Evolutionary conservation across 306 rosid genomes (phyloP), one percentile per base, ranked within the genome.

Genomic region (Rosa rugosa): DNA sequence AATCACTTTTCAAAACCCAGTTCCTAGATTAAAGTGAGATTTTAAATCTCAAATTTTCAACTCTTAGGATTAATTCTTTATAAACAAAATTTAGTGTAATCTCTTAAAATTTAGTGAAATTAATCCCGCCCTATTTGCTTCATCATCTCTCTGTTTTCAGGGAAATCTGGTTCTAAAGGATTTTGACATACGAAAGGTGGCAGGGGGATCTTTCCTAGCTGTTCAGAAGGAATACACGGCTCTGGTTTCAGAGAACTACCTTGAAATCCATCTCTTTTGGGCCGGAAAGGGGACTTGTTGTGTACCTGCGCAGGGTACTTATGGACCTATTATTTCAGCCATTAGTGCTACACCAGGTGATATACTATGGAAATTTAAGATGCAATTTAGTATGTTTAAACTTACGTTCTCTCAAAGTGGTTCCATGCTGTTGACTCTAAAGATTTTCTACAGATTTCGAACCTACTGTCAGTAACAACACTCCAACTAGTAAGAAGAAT

Each of bases 261-360:
- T 93, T 22, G 98, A 91, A 80, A 80, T 93, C 72, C 98, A 93
- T 86, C 91, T 93, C 45, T 86, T 91, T 78, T 91, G 97, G 98
- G 97, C 95, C 22, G 98, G 98, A 54, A 93, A 93, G 79, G 98
- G 98, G 50, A 91, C 94, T 63, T 91, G 97, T 54, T 91, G 97
- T 77, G 79, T 90, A 60, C 97, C 95, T 62, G 7, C 0, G 11
- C 90, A 75, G 72, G 94, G 91, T 74, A 81, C 89, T 51, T 91
- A 87, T 79, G 98, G 98, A 4, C 97, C 98, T 80, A 70, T 87
- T 76, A 77, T 93, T 86, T 90, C 90, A 72, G 97, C 95, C 78
- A 86, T 93, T 80, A 90, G 88, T 34, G 92, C 95, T 31, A 84
- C 71, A 50, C 92, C 97, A 84, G 90, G 98, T 93, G 83, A 88